Evolutionary conservation across 176 grass and related monocot genomes (phyloP).

Genomic region (Triticum urartu): DNA sequence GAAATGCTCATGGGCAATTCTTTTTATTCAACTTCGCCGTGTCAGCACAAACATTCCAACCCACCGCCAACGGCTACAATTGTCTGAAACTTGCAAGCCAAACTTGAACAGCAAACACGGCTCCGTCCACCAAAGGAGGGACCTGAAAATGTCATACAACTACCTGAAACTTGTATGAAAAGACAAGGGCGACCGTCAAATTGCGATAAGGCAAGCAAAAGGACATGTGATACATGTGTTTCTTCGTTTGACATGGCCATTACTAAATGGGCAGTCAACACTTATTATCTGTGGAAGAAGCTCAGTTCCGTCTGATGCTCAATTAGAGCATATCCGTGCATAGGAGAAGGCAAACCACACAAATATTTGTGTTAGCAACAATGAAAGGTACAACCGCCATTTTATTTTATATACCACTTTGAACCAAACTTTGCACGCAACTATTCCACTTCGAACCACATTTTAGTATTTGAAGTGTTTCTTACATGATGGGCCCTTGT

Average conservation of each 20-base stretch:
- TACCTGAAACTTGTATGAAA: background rate
- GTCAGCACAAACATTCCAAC: background rate
- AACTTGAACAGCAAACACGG: background rate
- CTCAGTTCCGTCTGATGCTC: slow-evolving; percentile 58
- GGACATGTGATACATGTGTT: background rate
- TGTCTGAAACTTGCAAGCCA: slow-evolving; percentile 5
- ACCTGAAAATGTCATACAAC: background rate
- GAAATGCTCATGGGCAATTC: too few species aligned
- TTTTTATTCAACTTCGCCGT: too few species aligned
- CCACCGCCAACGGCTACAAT: background rate
- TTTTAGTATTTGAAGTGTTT: too few species aligned
- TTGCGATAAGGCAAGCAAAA: too few species aligned
- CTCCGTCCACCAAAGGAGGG: background rate
- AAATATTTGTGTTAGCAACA: background rate
- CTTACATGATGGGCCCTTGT: too few species aligned
- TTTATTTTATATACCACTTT: background rate
- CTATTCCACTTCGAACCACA: too few species aligned
- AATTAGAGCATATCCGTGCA: slow-evolving; percentile 59
- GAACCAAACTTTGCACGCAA: too few species aligned
- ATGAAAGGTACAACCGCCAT: background rate
- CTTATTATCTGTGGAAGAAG: slow-evolving; percentile 36
- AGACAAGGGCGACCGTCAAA: background rate
- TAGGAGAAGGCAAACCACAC: background rate
- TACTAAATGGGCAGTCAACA: slow-evolving; percentile 74
- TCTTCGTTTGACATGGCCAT: background rate